These are phyloP conservation scores for Alternaria arbusti DNA, from an alignment of 2,329 filamentous ascomycete species.

Conservation along the genomic window DNA sequence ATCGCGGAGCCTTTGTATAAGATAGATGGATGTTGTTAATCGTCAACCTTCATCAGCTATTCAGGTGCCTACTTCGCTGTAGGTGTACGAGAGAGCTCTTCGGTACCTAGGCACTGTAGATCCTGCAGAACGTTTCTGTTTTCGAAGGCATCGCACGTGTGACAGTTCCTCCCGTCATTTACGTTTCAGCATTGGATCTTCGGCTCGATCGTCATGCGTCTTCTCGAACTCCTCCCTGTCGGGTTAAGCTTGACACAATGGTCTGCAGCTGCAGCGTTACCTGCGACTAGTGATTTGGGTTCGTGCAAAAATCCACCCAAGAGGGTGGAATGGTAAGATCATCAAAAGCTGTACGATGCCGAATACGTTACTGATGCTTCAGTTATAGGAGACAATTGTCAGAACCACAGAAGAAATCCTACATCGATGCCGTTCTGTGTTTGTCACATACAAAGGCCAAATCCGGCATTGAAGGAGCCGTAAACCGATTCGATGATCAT, in stretches of 20 bases:
- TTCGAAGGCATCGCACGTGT: neutral
- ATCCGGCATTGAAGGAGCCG: constrained; percentile 19
- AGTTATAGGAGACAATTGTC: constrained; percentile 24
- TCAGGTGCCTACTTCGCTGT: neutral
- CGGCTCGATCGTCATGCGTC: neutral
- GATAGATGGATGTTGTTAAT: neutral
- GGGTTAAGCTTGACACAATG: constrained; percentile 11
- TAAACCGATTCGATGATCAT: constrained; percentile 34
- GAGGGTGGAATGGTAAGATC: constrained; percentile 21
- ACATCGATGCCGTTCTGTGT: constrained; percentile 33
- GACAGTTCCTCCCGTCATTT: neutral
- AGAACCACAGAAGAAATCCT: constrained; percentile 19
- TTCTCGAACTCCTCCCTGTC: neutral
- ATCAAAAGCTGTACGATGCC: neutral
- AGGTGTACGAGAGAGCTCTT: neutral
- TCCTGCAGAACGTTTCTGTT: neutral
- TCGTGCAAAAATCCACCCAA: constrained; percentile 19
- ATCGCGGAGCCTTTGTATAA: neutral
- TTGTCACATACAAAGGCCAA: constrained; percentile 22
- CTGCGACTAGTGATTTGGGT: neutral
- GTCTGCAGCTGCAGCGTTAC: constrained; percentile 12
- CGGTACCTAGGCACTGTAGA: neutral
- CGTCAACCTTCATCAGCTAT: neutral
- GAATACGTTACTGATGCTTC: neutral
- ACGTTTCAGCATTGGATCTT: neutral